Evolutionary conservation across 257 asterid genomes (phyloP).

Genomic region (Solanum verrucosum): DNA sequence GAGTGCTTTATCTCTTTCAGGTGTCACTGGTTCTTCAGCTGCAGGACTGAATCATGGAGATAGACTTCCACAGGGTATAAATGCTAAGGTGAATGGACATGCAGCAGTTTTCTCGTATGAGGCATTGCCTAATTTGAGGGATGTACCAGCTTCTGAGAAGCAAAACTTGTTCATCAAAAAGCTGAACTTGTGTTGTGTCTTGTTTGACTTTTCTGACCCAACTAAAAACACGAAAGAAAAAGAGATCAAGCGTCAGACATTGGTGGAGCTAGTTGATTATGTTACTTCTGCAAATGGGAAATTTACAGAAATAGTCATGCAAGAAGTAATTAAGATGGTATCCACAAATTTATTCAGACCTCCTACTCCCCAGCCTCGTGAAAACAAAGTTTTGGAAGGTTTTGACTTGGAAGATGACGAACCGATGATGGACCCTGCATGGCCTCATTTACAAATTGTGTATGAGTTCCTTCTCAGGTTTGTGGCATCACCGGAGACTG

Average conservation of each 20-base stretch:
- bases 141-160: slow-evolving; percentile 73
- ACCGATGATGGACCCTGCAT: slow-evolving; percentile 75
- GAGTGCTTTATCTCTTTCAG: slow-evolving; percentile 17
- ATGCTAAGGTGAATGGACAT: slow-evolving; percentile 36
- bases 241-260: slow-evolving; percentile 75
- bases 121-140: slow-evolving; percentile 70
- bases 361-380: slow-evolving; percentile 54
- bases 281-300: slow-evolving; percentile 64
- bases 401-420: slow-evolving; percentile 89
- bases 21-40: slow-evolving; percentile 14
- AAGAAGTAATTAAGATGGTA: slow-evolving; percentile 62
- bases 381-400: slow-evolving; percentile 54
- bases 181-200: slow-evolving; percentile 56
- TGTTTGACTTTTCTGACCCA: slow-evolving; percentile 80
- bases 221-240: slow-evolving; percentile 70
- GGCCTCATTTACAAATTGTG: slow-evolving; percentile 91
- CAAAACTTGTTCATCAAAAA: slow-evolving; percentile 60
- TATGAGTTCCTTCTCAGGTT: slow-evolving; percentile 78
- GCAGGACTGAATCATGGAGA: slow-evolving; percentile 18
- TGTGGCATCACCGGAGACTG: slow-evolving; percentile 81
- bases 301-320: slow-evolving; percentile 52
- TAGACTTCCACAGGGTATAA: slow-evolving; percentile 20
- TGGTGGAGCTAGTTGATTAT: slow-evolving; percentile 79
- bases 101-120: slow-evolving; percentile 41
- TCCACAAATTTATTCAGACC: slow-evolving; percentile 64